Evolutionary conservation across 2,329 filamentous ascomycete species (phyloP).

Genomic region (Fusarium denticulatum): DNA sequence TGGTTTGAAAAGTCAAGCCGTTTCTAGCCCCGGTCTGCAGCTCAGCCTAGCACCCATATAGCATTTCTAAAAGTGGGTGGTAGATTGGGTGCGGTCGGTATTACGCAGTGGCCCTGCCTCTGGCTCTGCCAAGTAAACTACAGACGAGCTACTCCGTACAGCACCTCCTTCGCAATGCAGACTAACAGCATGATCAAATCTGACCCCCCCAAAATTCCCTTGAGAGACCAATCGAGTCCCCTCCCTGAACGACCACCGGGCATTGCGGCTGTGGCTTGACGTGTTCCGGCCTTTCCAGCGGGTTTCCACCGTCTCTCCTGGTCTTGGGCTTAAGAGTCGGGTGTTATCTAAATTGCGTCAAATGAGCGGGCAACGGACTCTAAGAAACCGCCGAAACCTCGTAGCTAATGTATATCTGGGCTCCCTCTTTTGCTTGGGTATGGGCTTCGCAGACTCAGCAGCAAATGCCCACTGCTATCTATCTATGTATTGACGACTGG

Average conservation of each 20-base stretch:
- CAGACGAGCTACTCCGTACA: neutral
- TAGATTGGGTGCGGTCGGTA: conserved; percentile 4
- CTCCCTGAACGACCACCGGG: conserved; percentile 5
- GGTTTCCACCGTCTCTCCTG: conserved; percentile 1
- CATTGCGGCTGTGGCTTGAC: conserved; percentile 39
- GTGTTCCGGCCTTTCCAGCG: conserved; percentile 34
- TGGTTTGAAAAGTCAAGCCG: conserved; percentile 39
- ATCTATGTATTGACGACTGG: neutral
- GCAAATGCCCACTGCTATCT: neutral
- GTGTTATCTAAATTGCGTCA: conserved; percentile 17
- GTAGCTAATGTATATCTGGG: neutral
- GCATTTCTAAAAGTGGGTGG: conserved; percentile 41
- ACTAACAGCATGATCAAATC: conserved; percentile 26
- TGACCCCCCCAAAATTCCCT: conserved; percentile 17
- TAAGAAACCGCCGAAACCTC: neutral
- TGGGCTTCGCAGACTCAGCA: neutral
- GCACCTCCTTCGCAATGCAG: conserved; percentile 12
- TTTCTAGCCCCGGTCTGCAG: conserved; percentile 15
- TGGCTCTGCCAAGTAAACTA: conserved; percentile 29
- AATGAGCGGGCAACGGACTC: conserved; percentile 1
- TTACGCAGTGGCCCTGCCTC: conserved; percentile 32
- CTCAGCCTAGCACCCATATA: neutral
- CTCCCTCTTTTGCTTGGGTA: neutral
- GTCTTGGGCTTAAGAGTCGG: neutral
- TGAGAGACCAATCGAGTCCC: conserved; percentile 15